These are phyloP conservation scores for Endocarpon pusillum DNA, from an alignment of 495 filamentous ascomycete species.

Conservation along the genomic window DNA sequence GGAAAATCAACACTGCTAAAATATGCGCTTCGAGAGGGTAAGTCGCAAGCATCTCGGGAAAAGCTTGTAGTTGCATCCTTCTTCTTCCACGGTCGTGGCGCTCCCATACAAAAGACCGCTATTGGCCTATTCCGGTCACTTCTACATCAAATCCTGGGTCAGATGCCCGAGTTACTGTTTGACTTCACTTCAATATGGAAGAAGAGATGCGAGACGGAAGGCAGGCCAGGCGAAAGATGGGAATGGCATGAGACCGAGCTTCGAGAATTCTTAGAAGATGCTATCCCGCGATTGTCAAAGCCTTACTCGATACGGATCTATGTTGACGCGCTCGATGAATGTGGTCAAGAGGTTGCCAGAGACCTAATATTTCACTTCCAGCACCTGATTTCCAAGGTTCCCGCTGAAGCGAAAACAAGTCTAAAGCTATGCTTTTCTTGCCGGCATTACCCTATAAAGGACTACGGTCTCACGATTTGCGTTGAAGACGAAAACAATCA, in stretches of 20 bases:
- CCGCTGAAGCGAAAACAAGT: background rate
- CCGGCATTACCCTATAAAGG: conserved; percentile 17
- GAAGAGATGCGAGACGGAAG: background rate
- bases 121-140: conserved; percentile 20
- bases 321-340: conserved; percentile 18
- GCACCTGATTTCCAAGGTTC: conserved; percentile 3
- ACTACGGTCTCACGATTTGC: conserved; percentile 12
- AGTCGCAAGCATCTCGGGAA: conserved; percentile 3
- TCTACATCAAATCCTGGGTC: conserved; percentile 16
- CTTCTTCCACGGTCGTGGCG: conserved; percentile 21
- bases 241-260: background rate
- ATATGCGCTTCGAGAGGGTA: conserved; percentile 10
- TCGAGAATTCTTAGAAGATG: background rate
- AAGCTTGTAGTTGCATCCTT: too few relatives aligned
- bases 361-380: conserved; percentile 11
- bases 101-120: conserved; percentile 14
- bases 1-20: conserved; percentile 32
- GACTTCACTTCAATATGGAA: background rate
- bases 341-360: conserved; percentile 13
- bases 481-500: conserved; percentile 13
- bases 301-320: conserved; percentile 5
- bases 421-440: conserved; percentile 23
- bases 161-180: conserved; percentile 6
- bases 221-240: background rate
- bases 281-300: conserved; percentile 1